phyloP scores from a whole-genome alignment of 2,329 filamentous ascomycete species.

The Colletotrichum cuscutae region DNA sequence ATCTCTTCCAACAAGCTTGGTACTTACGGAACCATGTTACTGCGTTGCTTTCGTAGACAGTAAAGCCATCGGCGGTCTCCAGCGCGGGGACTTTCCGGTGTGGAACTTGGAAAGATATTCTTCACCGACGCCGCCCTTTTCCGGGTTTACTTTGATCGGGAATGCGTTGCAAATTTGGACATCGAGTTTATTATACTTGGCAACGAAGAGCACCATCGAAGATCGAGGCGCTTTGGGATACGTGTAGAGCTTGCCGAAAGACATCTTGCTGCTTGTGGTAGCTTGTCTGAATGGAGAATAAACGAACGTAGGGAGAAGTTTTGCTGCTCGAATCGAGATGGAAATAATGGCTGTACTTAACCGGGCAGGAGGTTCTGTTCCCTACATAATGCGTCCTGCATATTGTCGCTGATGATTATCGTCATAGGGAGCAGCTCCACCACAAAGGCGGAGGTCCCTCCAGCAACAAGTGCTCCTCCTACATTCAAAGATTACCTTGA shows the following conservation, averaged over 20 bases:
- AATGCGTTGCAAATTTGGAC: conserved; percentile 12
- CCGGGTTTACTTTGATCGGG: conserved; percentile 11
- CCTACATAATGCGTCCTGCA: not conserved
- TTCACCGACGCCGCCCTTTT: conserved; percentile 13
- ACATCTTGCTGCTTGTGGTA: conserved; percentile 7
- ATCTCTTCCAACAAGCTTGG: fast-evolving
- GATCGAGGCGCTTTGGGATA: conserved; percentile 6
- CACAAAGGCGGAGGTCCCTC: too few relatives aligned
- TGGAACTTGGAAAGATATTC: conserved; percentile 14
- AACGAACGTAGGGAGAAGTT: not conserved
- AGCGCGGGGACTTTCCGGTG: not conserved
- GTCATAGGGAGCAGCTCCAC: not conserved
- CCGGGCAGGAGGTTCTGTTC: too few relatives aligned
- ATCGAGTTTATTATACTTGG: conserved; percentile 4
- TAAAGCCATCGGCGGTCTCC: conserved; percentile 1
- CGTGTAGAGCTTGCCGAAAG: conserved; percentile 16
- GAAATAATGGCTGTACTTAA: not conserved
- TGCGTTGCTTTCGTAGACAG: conserved; percentile 1
- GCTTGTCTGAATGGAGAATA: not conserved
- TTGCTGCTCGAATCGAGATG: not conserved
- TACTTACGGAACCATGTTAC: conserved; percentile 3
- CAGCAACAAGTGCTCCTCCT: too few relatives aligned
- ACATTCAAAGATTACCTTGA: too few relatives aligned
- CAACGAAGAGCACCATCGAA: conserved; percentile 5
- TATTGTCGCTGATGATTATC: not conserved